Conservation (phyloP, 2,329 filamentous ascomycete species). For the Juglanconis oblonga region DNA sequence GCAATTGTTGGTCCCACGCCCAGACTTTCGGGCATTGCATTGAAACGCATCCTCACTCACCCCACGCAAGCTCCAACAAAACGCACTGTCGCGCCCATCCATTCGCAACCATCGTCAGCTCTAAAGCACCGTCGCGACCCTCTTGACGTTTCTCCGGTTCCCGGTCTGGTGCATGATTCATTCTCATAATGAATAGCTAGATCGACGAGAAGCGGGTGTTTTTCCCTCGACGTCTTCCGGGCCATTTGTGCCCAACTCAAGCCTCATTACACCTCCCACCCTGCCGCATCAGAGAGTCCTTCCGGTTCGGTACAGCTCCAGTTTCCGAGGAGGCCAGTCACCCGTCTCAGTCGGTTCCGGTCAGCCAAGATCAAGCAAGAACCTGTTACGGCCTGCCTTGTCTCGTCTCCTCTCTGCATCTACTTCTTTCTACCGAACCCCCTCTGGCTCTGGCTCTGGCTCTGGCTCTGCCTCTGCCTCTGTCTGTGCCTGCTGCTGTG, state of each 20-base stretch:
- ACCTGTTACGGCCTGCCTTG: not conserved
- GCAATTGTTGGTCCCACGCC: too few species aligned
- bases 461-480: not conserved
- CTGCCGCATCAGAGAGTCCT: too few species aligned
- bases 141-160: conserved; percentile 4
- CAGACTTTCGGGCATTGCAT: too few species aligned
- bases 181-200: conserved; percentile 15
- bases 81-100: not conserved
- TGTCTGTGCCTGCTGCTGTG: not conserved
- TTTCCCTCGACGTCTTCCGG: conserved; percentile 8
- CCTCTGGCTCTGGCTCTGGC: not conserved
- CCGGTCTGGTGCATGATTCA: conserved; percentile 4
- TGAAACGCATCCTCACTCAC: too few species aligned
- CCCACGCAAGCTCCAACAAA: too few species aligned
- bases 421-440: too few species aligned
- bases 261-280: not conserved
- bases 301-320: too few species aligned
- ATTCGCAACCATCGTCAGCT: conserved; percentile 7
- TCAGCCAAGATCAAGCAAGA: conserved; percentile 6
- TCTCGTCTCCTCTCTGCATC: too few species aligned
- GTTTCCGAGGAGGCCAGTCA: not conserved
- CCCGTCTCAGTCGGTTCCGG: conserved; percentile 1
- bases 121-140: not conserved
- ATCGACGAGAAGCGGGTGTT: conserved; percentile 2
- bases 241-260: conserved; percentile 15